Base-by-base conservation (phyloP, 306 rosid species). In the Vicia sativa region DNA sequence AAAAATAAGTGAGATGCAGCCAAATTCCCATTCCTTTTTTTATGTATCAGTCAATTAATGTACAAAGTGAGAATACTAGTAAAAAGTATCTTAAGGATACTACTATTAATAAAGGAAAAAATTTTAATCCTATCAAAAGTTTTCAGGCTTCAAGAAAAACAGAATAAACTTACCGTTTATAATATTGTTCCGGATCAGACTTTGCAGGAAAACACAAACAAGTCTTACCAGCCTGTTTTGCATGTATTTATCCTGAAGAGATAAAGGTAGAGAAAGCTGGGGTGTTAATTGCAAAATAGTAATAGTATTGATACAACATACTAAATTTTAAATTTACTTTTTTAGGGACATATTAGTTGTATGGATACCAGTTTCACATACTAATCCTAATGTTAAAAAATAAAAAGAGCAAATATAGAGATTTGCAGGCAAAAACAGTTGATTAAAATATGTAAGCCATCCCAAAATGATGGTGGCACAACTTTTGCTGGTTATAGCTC, bases 141-240 rank as follows among this genome's bases (percentile, higher is more conserved):
- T 65, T 44, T 44, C 54, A 67, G 21, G 65, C 46, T 53, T 52
- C 56, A 5, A 48, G 23, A 62, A 65, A 62, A 52, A 11, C 77
- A 49, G 43, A 56, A 73, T 53, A 21, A 72, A 73, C 96, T 86
- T 59, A 93, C 98, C 98, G 42, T 93, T 93, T 66, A 93, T 90
- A 53, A 93, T 93, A 82, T 93, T 78, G 74, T 88, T 93, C 67
- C 98, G 96, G 75, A 93, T 93, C 69, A 93, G 90, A 82, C 98
- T 93, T 74, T 93, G 98, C 73, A 93, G 83, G 64, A 93, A 93
- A 68, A 93, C 98, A 58, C 98, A 93, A 9, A 93, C 98, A 65
- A 93, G 98, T 70, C 98, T 83, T 77, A 93, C 98, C 53, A 90
- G 96, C 82, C 98, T 85, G 87, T 93, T 93, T 82, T 93, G 98